These are phyloP conservation scores for Panaeolus papilionaceus DNA, from an alignment of 768 basidiomycete species.

Conservation along the genomic window DNA sequence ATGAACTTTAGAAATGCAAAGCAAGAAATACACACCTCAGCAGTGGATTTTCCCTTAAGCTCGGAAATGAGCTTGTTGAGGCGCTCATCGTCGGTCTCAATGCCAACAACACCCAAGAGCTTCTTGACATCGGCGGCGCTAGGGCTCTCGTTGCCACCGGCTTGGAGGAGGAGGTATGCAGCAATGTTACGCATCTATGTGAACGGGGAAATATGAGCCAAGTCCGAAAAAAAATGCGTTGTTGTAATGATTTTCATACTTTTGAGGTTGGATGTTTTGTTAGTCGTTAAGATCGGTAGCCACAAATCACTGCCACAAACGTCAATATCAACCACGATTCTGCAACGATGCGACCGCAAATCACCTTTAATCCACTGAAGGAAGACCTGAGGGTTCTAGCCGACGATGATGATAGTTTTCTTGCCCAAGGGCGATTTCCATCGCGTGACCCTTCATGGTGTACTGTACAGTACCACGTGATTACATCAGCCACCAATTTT, in stretches of 20 bases:
- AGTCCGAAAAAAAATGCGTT: conserved; percentile 5
- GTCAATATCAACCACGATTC: conserved; percentile 16
- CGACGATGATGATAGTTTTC: conserved; percentile 49
- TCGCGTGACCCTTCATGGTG: conserved; percentile 26
- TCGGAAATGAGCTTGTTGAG: conserved; percentile 86
- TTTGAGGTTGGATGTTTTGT: conserved; percentile 43
- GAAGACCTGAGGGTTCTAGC: conserved; percentile 97
- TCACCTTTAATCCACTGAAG: conserved; percentile 86
- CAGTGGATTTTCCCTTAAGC: conserved; percentile 89
- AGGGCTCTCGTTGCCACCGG: conserved; percentile 90
- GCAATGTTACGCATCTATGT: conserved; percentile 89
- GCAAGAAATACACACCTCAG: conserved; percentile 57
- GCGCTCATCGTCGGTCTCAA: conserved; percentile 86
- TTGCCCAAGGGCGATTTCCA: conserved; percentile 21
- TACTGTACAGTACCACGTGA: conserved; percentile 72
- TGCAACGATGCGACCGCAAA: conserved; percentile 19
- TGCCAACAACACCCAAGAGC: conserved; percentile 84
- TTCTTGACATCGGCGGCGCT: conserved; percentile 87
- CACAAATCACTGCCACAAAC: conserved; percentile 77
- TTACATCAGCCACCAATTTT: conserved; percentile 46
- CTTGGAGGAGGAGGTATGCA: conserved; percentile 96
- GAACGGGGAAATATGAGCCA: conserved; percentile 19
- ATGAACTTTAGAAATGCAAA: neutral
- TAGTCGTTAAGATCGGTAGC: conserved; percentile 64
- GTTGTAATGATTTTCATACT: conserved; percentile 41